Percentiles rank a stretch among this genome's conserved stretches.
These are phyloP conservation scores for Boechera retrofracta DNA, from an alignment of 345 rosid species.

Conservation along the genomic window DNA sequence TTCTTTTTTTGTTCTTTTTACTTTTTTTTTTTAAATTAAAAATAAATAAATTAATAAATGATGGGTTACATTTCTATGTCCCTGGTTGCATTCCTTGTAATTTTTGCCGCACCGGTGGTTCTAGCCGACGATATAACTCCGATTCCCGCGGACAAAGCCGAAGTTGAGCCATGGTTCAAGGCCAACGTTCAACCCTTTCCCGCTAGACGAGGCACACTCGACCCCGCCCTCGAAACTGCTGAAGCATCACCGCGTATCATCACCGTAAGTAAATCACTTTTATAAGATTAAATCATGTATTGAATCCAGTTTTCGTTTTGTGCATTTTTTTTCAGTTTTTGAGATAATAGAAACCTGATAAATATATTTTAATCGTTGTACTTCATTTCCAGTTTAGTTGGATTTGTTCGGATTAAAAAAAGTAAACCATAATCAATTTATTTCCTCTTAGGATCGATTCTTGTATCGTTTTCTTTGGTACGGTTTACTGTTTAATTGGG, in stretches of 20 bases:
- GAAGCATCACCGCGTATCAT: constrained; percentile 48
- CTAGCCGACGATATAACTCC: constrained; percentile 34
- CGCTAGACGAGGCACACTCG: constrained; percentile 46
- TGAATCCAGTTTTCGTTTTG: neutral
- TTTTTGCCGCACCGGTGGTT: constrained; percentile 29
- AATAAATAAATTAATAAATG: neutral
- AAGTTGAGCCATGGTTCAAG: constrained; percentile 51
- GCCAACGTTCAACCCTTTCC: constrained; percentile 39
- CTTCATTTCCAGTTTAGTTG: no score
- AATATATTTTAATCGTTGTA: no score
- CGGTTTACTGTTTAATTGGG: neutral
- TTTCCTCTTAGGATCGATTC: neutral
- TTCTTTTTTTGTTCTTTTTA: neutral
- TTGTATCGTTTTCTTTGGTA: neutral
- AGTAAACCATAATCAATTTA: no score
- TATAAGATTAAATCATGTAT: neutral
- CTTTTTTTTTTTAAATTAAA: neutral
- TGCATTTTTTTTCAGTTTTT: neutral
- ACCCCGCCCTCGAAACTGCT: constrained; percentile 54
- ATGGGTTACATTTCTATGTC: constrained; percentile 24
- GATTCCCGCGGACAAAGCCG: constrained; percentile 51
- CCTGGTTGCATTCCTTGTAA: constrained; percentile 24
- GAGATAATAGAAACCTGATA: constrained; percentile 2
- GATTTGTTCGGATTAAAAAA: no score
- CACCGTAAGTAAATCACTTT: constrained; percentile 46